phyloP scores from a whole-genome alignment of 2,329 filamentous ascomycete species.

The Arthroderma sp. region DNA sequence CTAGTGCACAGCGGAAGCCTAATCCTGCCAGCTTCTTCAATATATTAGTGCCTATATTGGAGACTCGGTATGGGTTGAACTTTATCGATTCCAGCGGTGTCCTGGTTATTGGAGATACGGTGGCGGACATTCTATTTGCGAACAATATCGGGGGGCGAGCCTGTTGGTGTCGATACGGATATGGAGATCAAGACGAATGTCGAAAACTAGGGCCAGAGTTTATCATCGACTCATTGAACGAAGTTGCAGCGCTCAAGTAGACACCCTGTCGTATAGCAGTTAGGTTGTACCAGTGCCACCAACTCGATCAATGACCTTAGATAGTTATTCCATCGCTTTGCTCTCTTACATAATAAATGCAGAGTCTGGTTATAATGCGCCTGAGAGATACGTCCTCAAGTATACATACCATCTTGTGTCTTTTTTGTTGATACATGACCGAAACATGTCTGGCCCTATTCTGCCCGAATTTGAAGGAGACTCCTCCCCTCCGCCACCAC shows the following conservation, averaged over 20 bases:
- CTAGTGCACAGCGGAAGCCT: conserved; percentile 6
- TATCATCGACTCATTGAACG: conserved; percentile 4
- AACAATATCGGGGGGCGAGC: conserved; percentile 5
- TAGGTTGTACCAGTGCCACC: no score
- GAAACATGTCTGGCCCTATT: no score
- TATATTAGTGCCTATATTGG: conserved; percentile 4
- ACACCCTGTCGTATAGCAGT: background rate
- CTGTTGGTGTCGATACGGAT: conserved; percentile 10
- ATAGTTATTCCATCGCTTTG: no score
- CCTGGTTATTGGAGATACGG: conserved; percentile 9
- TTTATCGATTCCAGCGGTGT: background rate
- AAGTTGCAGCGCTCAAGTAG: background rate
- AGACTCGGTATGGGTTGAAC: background rate
- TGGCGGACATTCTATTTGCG: conserved; percentile 9
- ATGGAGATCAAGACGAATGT: conserved; percentile 7
- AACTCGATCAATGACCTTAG: no score
- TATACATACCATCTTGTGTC: no score
- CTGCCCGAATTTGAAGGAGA: no score
- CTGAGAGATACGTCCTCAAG: no score
- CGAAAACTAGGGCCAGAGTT: conserved; percentile 5
- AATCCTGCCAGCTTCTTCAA: conserved; percentile 7
- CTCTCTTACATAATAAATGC: no score
- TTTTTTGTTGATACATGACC: no score
- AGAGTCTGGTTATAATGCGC: no score
- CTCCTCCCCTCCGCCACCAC: no score